Conservation (phyloP, 768 basidiomycete genomes). For the Tulasnella sp. region DNA sequence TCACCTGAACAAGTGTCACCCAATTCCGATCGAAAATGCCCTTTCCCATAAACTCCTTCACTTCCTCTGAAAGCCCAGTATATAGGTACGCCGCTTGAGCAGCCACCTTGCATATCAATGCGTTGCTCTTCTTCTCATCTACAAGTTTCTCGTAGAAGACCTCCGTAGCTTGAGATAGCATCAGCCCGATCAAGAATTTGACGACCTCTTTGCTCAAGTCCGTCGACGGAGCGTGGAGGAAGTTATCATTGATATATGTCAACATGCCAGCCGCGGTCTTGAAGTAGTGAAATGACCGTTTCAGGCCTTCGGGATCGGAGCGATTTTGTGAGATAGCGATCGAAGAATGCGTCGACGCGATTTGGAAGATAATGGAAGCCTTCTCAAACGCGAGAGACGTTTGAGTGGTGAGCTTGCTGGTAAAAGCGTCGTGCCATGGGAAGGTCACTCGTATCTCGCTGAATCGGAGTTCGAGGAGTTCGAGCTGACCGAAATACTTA, state of each 20-base stretch:
- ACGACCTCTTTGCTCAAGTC: conserved; percentile 90
- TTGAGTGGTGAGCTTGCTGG: conserved; percentile 83
- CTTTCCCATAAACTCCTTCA: conserved; percentile 94
- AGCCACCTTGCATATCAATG: conserved; percentile 73
- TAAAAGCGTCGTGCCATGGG: conserved; percentile 94
- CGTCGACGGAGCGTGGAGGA: conserved; percentile 91
- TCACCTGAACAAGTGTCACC: conserved; percentile 74
- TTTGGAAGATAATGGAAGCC: conserved; percentile 93
- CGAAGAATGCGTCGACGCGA: conserved; percentile 85
- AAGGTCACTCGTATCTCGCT: conserved; percentile 94
- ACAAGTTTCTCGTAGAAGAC: conserved; percentile 91
- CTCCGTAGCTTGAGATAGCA: conserved; percentile 88
- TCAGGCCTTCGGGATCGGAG: conserved; percentile 82
- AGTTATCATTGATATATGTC: conserved; percentile 98
- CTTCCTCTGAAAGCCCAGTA: conserved; percentile 70
- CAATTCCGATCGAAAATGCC: conserved; percentile 93
- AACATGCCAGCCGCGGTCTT: conserved; percentile 89
- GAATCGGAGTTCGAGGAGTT: conserved; percentile 92
- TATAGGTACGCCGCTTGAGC: conserved; percentile 78
- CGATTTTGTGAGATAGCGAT: conserved; percentile 79
- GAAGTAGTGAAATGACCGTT: conserved; percentile 88
- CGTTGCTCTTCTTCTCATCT: conserved; percentile 74
- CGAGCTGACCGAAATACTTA: conserved; percentile 99
- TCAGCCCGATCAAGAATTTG: conserved; percentile 81
- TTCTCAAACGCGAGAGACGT: conserved; percentile 97